Percentiles rank a stretch among this genome's conserved stretches.
Conservation (phyloP, 306 rosid genomes). For the Cicer cuneatum region DNA sequence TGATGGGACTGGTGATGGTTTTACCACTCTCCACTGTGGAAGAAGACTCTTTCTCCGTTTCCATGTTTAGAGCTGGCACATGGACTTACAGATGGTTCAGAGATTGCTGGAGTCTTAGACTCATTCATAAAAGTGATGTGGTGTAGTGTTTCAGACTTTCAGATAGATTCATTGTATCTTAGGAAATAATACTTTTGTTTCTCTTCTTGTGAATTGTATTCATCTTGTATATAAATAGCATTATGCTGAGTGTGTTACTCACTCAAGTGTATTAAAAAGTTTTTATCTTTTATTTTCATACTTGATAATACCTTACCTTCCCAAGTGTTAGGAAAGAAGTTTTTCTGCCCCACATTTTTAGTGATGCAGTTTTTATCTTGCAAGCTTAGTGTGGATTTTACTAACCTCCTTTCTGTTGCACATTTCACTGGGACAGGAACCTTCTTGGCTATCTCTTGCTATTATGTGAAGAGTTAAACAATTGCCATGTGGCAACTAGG, state of each 20-base stretch:
- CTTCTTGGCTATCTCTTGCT: constrained; percentile 87
- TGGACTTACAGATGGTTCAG: no score
- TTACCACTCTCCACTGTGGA: no score
- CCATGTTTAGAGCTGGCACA: no score
- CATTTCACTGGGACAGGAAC: constrained; percentile 67
- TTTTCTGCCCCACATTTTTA: background rate
- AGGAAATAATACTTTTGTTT: constrained; percentile 1
- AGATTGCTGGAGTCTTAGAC: background rate
- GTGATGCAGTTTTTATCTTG: background rate
- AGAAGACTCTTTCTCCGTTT: no score
- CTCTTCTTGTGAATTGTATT: background rate
- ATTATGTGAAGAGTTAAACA: constrained; percentile 59
- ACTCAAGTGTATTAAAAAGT: background rate
- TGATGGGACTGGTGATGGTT: no score
- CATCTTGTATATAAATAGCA: background rate
- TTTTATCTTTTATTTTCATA: background rate
- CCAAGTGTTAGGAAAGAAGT: background rate
- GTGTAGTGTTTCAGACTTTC: background rate
- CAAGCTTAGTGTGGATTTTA: background rate
- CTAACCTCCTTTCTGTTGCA: constrained; percentile 43
- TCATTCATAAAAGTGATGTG: background rate
- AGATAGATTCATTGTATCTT: background rate
- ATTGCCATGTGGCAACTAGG: constrained; percentile 69
- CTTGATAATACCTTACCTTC: background rate
- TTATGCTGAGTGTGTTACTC: background rate